Base-by-base conservation (phyloP, 306 rosid genomes). In the Cicer bijugum region DNA sequence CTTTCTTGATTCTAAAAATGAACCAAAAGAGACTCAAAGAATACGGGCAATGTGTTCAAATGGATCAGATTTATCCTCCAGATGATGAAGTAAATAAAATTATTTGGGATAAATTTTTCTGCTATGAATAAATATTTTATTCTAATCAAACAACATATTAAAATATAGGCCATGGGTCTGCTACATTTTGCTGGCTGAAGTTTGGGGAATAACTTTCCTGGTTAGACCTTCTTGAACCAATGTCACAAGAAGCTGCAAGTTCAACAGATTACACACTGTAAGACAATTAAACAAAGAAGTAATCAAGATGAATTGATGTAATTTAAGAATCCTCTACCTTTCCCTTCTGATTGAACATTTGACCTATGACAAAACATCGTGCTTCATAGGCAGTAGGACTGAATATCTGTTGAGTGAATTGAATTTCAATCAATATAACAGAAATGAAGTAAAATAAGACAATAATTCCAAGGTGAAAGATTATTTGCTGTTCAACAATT, bases 281-380 rank as follows among this genome's bases (percentile, higher is more conserved):
- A 80, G 80, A 52, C 46, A 69, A 51, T 20, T 68, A 39, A 14
- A 62, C 28, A 14, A 38, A 38, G 38, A 79, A 77, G 28, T 35
- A 19, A 44, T 10, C 63, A 47, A 42, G 55, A 23, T 44, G 48
- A 19, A 9, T 68, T 38, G 46, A 46, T 12, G 56, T 23, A 14
- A 71, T 51, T 48, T 50, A 7, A 33, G 46, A 56, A 45, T 58
- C 62, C 33, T 63, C 64, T 86, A 94, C 97, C 98, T 94, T 90
- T 83, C 95, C 95, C 67, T 88, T 87, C 78, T 72, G 86, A 66
- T 91, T 94, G 82, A 94, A 94, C 97, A 94, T 91, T 67, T 81
- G 85, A 40, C 96, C 98, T 3, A 74, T 50, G 74, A 89, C 96
- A 72, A 77, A 82, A 64, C 89, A 89, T 1, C 98, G 95, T 3